Evolutionary conservation across 164 flowering plant species (phyloP), one percentile per base, ranked within the genome.

Genomic region (Dillenia turbinata): DNA sequence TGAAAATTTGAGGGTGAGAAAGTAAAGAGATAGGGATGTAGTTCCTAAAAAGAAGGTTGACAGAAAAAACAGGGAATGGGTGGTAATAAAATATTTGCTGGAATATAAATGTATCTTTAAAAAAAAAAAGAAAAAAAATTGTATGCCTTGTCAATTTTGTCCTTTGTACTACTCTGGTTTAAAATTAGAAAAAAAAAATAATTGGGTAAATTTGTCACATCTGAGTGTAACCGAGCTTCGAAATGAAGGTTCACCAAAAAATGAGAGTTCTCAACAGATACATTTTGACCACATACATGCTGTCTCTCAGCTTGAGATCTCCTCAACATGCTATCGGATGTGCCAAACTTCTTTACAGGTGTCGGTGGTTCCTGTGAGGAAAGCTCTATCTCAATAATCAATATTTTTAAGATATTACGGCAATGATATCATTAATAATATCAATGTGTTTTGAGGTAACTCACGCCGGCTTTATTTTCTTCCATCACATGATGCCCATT

Each of bases 221-320:
- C 15, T 46, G 52, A 54, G 56, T 46, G n/a, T 10, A 15, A 47
- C 49, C 22, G 40, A 7, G 40, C 40, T 33, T 33, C 40, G 5
- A 33, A 33, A 59, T 43, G 22, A 12, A 71, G 44, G 59, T 2
- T 16, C 24, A 17, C 2, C 45, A 17, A 12, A 43, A 49, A 53
- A 15, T 67, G 43, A 26, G 59, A 56, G 47, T 12, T 3, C 49
- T 12, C 22, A 67, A 1, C 8, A 61, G 60, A 58, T 19, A 33
- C 50, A 64, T 5, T 16, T 9, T 22, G 43, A 61, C 66, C 54
- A 68, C 88, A 62, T 73, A 94, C 97, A 81, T 85, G 96, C 51
- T 87, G 98, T 59, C 85, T 87, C 68, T 90, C 97, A 64, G 80
- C 59, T 17, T 78, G 69, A 14, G 88, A 85, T 77, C 79, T 86